Evolutionary conservation across 495 filamentous ascomycete genomes (phyloP).

Genomic region (Aspergillus ellipticus): DNA sequence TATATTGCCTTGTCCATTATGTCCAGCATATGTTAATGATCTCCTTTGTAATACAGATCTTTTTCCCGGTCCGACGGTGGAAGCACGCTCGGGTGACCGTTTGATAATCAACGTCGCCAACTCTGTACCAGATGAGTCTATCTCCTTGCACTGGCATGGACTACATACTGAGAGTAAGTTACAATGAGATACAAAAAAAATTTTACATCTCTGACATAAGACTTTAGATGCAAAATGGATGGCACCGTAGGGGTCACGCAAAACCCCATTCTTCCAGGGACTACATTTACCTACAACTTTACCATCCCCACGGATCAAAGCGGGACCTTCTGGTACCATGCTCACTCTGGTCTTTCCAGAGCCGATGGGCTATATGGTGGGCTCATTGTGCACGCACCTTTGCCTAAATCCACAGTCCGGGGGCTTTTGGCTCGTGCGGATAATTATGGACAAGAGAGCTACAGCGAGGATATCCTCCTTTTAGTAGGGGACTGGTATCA

Average conservation of each 20-base stretch:
- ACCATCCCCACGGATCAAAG: constrained; percentile 67
- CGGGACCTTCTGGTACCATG: constrained; percentile 84
- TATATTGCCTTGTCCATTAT: constrained; percentile 6
- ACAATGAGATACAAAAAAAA: too few species aligned
- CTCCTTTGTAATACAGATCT: constrained; percentile 17
- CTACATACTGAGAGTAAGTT: constrained; percentile 59
- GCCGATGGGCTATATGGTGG: constrained; percentile 73
- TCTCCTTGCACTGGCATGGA: constrained; percentile 78
- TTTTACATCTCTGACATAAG: neutral
- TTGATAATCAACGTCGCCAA: constrained; percentile 69
- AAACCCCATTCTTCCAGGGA: constrained; percentile 60
- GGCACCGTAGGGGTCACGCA: constrained; percentile 65
- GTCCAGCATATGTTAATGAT: neutral
- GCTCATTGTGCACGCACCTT: constrained; percentile 65
- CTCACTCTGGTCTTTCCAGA: constrained; percentile 62
- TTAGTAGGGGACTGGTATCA: constrained; percentile 56
- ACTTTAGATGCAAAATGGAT: constrained; percentile 61
- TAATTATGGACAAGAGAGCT: constrained; percentile 16
- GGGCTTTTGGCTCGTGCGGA: constrained; percentile 16
- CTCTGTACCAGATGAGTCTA: constrained; percentile 60
- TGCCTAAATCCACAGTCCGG: constrained; percentile 24
- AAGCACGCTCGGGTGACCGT: constrained; percentile 56
- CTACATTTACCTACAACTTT: constrained; percentile 70
- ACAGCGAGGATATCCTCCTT: constrained; percentile 42
- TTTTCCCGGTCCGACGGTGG: constrained; percentile 38